phyloP scores from a whole-genome alignment of 208 protist genomes.

The Phytomonas serpens region DNA sequence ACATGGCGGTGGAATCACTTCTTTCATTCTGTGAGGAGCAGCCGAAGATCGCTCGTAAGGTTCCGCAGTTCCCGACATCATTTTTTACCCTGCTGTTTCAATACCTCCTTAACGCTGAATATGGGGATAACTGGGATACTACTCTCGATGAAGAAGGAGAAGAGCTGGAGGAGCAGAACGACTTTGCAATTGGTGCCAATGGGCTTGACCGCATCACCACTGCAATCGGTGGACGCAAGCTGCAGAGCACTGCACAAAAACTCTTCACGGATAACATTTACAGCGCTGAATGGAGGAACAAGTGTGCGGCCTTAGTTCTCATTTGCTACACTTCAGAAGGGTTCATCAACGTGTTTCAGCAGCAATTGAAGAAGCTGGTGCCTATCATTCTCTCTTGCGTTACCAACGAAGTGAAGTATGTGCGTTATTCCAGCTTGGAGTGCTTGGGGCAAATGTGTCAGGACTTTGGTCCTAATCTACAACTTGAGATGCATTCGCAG shows the following conservation, averaged over 20 bases:
- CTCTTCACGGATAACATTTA: constrained; percentile 71
- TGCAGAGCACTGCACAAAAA: constrained; percentile 49
- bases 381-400: constrained; percentile 35
- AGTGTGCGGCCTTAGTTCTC: constrained; percentile 64
- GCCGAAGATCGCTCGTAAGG: constrained; percentile 70
- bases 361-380: constrained; percentile 50
- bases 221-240: constrained; percentile 67
- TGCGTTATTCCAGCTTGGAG: constrained; percentile 59
- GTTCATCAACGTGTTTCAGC: constrained; percentile 46
- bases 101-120: constrained; percentile 63
- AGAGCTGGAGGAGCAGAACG: constrained; percentile 52
- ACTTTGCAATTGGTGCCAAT: constrained; percentile 48
- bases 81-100: constrained; percentile 84
- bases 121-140: constrained; percentile 60
- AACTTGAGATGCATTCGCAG: constrained; percentile 35
- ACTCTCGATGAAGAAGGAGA: constrained; percentile 35
- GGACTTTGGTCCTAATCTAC: constrained; percentile 54
- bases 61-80: constrained; percentile 63
- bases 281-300: constrained; percentile 55
- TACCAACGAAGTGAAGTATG: constrained; percentile 68
- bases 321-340: constrained; percentile 71
- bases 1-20: constrained; percentile 77
- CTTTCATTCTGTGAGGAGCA: constrained; percentile 73
- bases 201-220: constrained; percentile 74
- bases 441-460: constrained; percentile 64